Conservation (phyloP, 108 stramenopile species). For the Fistulifera pelliculosa region DNA sequence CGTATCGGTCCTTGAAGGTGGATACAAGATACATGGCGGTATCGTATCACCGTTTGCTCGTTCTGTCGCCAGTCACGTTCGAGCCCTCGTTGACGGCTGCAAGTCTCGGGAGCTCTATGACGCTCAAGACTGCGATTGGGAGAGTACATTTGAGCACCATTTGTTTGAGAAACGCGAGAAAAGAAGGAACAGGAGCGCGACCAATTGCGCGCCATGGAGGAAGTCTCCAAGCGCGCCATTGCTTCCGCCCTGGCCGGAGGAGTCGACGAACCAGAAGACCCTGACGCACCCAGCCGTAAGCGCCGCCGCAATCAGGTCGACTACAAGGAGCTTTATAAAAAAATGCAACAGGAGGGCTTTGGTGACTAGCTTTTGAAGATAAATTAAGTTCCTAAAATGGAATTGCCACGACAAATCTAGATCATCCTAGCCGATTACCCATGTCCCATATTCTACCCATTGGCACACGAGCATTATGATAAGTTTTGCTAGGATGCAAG, state of each 20-base stretch:
- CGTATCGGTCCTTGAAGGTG: slow-evolving; percentile 93
- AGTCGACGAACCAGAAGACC: slow-evolving; percentile 25
- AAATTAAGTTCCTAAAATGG: too few species aligned
- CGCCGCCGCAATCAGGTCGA: slow-evolving; percentile 74
- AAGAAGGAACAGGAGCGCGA: slow-evolving; percentile 73
- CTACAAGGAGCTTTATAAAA: slow-evolving; percentile 69
- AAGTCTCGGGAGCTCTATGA: slow-evolving; percentile 69
- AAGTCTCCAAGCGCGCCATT: slow-evolving; percentile 2
- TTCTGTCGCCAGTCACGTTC: slow-evolving; percentile 80
- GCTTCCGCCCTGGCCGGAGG: slow-evolving; percentile 9
- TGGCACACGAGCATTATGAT: too few species aligned
- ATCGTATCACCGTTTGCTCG: slow-evolving; percentile 86
- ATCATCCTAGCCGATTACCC: too few species aligned
- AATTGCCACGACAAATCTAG: too few species aligned
- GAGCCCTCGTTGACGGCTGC: slow-evolving; percentile 76
- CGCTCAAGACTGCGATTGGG: slow-evolving; percentile 68
- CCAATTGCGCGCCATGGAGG: slow-evolving; percentile 29
- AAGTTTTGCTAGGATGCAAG: too few species aligned
- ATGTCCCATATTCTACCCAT: too few species aligned
- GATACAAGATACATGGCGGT: slow-evolving; percentile 92
- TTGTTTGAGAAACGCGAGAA: slow-evolving; percentile 79
- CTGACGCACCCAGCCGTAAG: slow-evolving; percentile 49
- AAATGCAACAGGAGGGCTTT: slow-evolving; percentile 76
- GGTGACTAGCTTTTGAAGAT: slow-evolving; percentile 13
- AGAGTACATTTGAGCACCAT: slow-evolving; percentile 74